Evolutionary conservation across 768 basidiomycete genomes (phyloP).

Genomic region (Mycena vitilis): DNA sequence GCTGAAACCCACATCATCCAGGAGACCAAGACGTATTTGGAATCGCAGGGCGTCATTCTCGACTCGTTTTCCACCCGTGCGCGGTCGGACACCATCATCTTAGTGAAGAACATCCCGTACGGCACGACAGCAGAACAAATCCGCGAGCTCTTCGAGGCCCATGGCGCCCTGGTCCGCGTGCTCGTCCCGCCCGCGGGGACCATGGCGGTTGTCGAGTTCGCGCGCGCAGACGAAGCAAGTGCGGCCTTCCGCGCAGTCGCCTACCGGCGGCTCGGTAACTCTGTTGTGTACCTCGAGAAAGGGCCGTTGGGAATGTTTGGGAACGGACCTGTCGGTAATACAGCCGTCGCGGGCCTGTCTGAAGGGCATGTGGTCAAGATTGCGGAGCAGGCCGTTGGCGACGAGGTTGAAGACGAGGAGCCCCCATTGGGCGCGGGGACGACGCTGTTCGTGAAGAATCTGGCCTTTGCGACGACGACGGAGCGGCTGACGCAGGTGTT

Average conservation of each 20-base stretch:
- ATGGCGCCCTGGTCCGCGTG: slow-evolving; percentile 78
- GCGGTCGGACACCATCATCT: slow-evolving; percentile 83
- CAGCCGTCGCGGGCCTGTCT: slow-evolving; percentile 9
- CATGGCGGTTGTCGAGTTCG: slow-evolving; percentile 91
- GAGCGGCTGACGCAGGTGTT: slow-evolving; percentile 79
- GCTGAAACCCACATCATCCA: slow-evolving; percentile 97
- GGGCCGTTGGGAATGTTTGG: slow-evolving; percentile 88
- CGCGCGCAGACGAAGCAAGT: slow-evolving; percentile 73
- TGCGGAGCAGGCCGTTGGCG: slow-evolving; percentile 52
- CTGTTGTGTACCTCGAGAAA: slow-evolving; percentile 92
- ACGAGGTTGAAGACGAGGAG: slow-evolving; percentile 51
- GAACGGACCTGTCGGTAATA: slow-evolving; percentile 47
- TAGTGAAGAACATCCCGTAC: slow-evolving; percentile 98
- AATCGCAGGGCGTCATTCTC: slow-evolving; percentile 76
- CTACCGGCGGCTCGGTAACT: slow-evolving; percentile 90
- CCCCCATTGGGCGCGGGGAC: slow-evolving; percentile 70
- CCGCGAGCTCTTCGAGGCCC: slow-evolving; percentile 80
- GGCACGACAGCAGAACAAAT: slow-evolving; percentile 83
- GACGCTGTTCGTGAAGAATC: slow-evolving; percentile 94
- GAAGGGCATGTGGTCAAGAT: slow-evolving; percentile 50
- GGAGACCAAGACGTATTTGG: slow-evolving; percentile 93
- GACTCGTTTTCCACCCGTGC: slow-evolving; percentile 48
- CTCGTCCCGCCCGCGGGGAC: slow-evolving; percentile 93
- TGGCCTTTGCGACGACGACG: slow-evolving; percentile 91
- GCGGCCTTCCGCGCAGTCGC: slow-evolving; percentile 86